phyloP scores from a whole-genome alignment of 352 stramenopile species.

The Pythium aphanidermatum region DNA sequence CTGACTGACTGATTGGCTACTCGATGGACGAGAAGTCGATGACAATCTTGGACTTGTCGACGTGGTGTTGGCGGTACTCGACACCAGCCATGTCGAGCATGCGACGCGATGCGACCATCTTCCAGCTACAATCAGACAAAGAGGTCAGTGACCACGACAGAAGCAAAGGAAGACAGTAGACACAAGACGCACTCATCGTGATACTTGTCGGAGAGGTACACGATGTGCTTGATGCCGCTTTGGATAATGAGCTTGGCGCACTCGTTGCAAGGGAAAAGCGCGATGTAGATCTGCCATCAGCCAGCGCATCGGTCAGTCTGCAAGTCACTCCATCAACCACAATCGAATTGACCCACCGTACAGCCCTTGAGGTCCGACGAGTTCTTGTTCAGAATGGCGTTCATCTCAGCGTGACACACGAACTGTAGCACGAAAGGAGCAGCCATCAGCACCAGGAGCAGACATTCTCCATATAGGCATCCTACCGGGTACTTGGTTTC shows the following conservation, averaged over 20 bases:
- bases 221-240: constrained; percentile 93
- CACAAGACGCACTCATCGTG: constrained; percentile 58
- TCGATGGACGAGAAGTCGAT: constrained; percentile 50
- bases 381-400: constrained; percentile 99
- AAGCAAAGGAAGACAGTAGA: constrained; percentile 1
- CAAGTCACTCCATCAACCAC: background rate
- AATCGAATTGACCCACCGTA: constrained; percentile 37
- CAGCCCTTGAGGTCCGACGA: constrained; percentile 90
- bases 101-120: constrained; percentile 79
- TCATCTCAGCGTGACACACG: constrained; percentile 99
- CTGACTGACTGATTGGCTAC: too few species aligned
- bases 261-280: constrained; percentile 98
- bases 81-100: constrained; percentile 87
- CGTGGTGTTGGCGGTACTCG: constrained; percentile 49
- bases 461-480: background rate
- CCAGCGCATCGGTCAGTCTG: background rate
- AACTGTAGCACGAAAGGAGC: constrained; percentile 52
- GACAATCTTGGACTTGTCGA: constrained; percentile 45
- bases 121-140: constrained; percentile 44
- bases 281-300: constrained; percentile 91
- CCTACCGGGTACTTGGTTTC: constrained; percentile 94
- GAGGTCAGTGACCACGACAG: too few species aligned
- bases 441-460: constrained; percentile 4
- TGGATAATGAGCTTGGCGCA: constrained; percentile 99
- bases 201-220: constrained; percentile 97